Evolutionary conservation across 805 yeast species (phyloP).

Genomic region (Peterozyma xylosa): DNA sequence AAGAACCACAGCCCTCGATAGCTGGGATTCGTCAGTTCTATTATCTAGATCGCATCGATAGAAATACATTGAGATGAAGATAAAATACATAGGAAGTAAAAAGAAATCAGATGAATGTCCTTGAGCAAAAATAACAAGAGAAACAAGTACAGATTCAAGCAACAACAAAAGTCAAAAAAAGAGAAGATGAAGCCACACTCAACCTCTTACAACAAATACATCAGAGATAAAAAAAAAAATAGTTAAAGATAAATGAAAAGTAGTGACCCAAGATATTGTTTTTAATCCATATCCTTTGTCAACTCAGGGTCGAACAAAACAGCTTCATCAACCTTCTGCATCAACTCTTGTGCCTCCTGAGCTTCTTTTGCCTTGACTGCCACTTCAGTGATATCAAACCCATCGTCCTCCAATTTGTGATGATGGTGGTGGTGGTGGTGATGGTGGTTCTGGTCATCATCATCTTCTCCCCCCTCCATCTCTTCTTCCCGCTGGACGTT

Average conservation of each 20-base stretch:
- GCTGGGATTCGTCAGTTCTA: no score
- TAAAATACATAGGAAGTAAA: no score
- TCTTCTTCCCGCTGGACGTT: not conserved
- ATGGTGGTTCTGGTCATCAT: not conserved
- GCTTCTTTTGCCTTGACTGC: slow-evolving; percentile 7
- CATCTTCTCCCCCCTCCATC: not conserved
- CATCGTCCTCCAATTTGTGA: not conserved
- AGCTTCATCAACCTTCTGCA: not conserved
- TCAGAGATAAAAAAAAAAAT: not conserved
- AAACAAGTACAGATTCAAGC: no score
- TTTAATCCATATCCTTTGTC: slow-evolving; percentile 1
- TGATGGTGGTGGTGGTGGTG: not conserved
- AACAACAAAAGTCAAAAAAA: no score
- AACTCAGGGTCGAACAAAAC: slow-evolving; percentile 8
- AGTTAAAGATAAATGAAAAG: not conserved
- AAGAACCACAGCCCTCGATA: no score
- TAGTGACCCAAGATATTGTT: no score
- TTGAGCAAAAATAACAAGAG: no score
- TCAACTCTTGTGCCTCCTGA: not conserved
- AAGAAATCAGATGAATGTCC: no score
- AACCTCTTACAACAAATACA: no score
- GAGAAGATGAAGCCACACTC: no score
- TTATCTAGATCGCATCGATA: no score
- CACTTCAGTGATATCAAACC: slow-evolving; percentile 4
- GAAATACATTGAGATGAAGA: no score